These are phyloP conservation scores for Leccinum pallidistipes DNA, from an alignment of 1,284 basidiomycete genomes.

Conservation along the genomic window DNA sequence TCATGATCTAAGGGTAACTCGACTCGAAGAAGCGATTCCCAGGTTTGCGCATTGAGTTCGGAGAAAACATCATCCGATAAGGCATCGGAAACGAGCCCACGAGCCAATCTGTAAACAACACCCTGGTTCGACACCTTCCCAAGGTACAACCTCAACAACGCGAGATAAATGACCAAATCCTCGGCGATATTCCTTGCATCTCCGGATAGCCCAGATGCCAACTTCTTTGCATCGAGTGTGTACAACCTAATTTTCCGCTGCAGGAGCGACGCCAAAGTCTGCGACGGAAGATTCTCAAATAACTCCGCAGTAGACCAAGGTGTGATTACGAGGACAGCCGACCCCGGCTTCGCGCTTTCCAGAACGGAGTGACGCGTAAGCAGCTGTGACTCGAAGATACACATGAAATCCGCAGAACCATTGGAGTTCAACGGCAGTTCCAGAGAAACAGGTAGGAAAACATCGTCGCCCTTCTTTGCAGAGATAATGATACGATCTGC, in stretches of 20 bases:
- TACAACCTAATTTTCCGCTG: slow-evolving; percentile 58
- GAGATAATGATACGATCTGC: slow-evolving; percentile 62
- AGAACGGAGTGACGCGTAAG: slow-evolving; percentile 68
- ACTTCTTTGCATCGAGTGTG: slow-evolving; percentile 51
- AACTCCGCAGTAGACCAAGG: slow-evolving; percentile 65
- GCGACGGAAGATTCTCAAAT: slow-evolving; percentile 49
- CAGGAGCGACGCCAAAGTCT: slow-evolving; percentile 41
- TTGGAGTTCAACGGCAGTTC: slow-evolving; percentile 50
- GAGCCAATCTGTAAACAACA: slow-evolving; percentile 52
- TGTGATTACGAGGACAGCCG: slow-evolving; percentile 60
- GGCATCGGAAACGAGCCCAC: slow-evolving; percentile 39
- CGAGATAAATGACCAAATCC: slow-evolving; percentile 56
- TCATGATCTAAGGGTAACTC: slow-evolving; percentile 33
- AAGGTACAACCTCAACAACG: slow-evolving; percentile 72
- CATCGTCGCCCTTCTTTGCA: slow-evolving; percentile 38
- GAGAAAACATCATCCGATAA: slow-evolving; percentile 46
- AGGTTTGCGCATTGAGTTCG: slow-evolving; percentile 51
- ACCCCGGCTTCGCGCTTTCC: slow-evolving; percentile 54
- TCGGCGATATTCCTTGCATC: slow-evolving; percentile 46
- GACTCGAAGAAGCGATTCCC: slow-evolving; percentile 58
- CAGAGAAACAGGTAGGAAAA: slow-evolving; percentile 49
- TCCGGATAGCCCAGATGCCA: slow-evolving; percentile 39
- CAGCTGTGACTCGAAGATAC: slow-evolving; percentile 65
- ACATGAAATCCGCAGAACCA: slow-evolving; percentile 65
- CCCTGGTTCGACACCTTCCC: slow-evolving; percentile 57